phyloP scores from a whole-genome alignment of 2,329 filamentous ascomycete species.

The Orbilia oligospora region DNA sequence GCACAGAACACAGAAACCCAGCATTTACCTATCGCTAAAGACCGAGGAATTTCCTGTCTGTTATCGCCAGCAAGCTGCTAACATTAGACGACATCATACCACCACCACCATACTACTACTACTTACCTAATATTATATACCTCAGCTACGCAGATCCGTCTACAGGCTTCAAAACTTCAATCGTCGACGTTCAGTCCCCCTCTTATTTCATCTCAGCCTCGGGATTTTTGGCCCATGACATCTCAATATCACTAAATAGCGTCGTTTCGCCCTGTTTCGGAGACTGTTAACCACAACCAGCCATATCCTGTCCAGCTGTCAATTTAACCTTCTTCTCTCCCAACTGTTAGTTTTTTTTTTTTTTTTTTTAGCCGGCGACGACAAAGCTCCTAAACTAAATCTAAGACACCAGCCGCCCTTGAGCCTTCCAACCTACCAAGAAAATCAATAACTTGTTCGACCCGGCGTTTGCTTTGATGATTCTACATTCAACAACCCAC shows the following conservation, averaged over 20 bases:
- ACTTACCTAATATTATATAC: conserved; percentile 29
- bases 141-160: conserved; percentile 17
- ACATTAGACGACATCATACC: conserved; percentile 30
- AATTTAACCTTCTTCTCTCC: conserved; percentile 28
- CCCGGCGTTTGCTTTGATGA: conserved; percentile 43
- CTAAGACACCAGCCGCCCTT: conserved; percentile 18
- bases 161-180: conserved; percentile 12
- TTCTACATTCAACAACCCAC: conserved; percentile 48
- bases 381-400: conserved; percentile 32
- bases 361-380: conserved; percentile 36
- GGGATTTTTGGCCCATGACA: not conserved
- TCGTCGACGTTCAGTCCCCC: not conserved
- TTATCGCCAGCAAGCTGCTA: conserved; percentile 47
- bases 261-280: conserved; percentile 17
- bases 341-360: conserved; percentile 23
- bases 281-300: conserved; percentile 6
- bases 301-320: conserved; percentile 12
- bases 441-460: conserved; percentile 31
- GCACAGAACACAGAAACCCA: conserved; percentile 30
- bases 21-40: conserved; percentile 59
- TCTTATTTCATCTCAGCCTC: conserved; percentile 5
- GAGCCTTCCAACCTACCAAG: conserved; percentile 9
- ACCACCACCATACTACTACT: conserved; percentile 15
- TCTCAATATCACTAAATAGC: conserved; percentile 26
- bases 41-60: conserved; percentile 42